Evolutionary conservation across 2,329 filamentous ascomycete species (phyloP), one percentile per base, ranked within the genome.

Genomic region (Xylaria sp.): DNA sequence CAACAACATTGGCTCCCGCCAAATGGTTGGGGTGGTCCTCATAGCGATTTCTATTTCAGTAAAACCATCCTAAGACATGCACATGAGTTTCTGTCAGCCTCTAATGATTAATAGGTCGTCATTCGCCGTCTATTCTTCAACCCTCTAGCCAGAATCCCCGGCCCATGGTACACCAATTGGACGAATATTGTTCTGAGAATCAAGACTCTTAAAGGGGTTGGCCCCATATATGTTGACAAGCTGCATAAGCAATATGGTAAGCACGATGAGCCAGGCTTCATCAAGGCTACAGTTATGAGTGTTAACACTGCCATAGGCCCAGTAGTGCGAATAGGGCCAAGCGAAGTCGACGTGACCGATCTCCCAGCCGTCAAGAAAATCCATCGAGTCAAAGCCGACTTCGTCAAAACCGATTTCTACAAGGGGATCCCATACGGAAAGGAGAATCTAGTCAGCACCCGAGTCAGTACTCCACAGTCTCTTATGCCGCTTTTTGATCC

Each of bases 361-460:
- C 32, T 70, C 9, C 53, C 60, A 9, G 65, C 74, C 4, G 72
- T 66, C 15, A 73, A 75, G 60, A 56, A 68, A 25, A 77, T 79
- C 7, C 76, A 79, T 62, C 64, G 67, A 0, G 66, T 77, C 53
- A 78, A 78, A 59, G 69, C 67, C 41, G 76, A 75, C 25, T 79
- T 73, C 57, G 61, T 65, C 20, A 80, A 80, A 65, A 63, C 72
- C 1, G 15, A 63, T 3, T 78, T 71, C 66, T 80, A 78, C 60
- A 50, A 61, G 0, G 23, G 53, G 8, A 34, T 73, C 12, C 10
- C 72, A 13, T 59, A 67, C 2, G 65, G 62, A 13, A n/a, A 62
- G 12, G 48, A 76, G 32, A 80, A 73, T 34, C 39, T 85, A 32
- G 85, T 86, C 73, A 80, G 70, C 23, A 82, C 82, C 1, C 76